These are phyloP conservation scores for Glebionis coronaria DNA, from an alignment of 129 eudicot genomes.

Conservation along the genomic window DNA sequence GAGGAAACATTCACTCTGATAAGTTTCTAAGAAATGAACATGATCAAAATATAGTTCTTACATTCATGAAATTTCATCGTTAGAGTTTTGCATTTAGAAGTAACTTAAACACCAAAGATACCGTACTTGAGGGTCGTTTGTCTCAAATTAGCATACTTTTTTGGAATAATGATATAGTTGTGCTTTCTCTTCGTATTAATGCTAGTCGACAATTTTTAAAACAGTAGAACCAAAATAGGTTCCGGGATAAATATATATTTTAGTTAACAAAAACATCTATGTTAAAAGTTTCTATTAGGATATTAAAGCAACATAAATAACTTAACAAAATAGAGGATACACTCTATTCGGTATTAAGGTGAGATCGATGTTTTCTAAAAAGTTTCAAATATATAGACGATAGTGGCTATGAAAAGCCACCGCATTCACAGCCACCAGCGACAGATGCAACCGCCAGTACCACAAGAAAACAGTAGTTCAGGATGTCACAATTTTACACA, in stretches of 20 bases:
- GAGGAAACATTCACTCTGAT: constrained; percentile 23
- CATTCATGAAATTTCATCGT: neutral
- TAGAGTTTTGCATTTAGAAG: neutral
- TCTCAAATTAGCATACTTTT: constrained; percentile 48
- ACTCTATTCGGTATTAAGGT: too few species aligned
- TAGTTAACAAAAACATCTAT: constrained; percentile 33
- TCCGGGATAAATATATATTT: constrained; percentile 22
- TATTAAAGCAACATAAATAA: too few species aligned
- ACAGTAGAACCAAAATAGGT: constrained; percentile 37
- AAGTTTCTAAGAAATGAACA: constrained; percentile 42
- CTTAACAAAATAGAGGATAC: constrained; percentile 37
- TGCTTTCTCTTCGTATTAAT: constrained; percentile 38
- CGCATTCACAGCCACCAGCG: too few species aligned
- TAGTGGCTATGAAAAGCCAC: too few species aligned
- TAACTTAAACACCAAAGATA: neutral
- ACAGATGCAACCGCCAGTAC: too few species aligned
- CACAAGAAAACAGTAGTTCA: too few species aligned
- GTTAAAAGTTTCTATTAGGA: neutral
- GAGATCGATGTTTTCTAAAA: too few species aligned
- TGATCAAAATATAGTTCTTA: constrained; percentile 17
- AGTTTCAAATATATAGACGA: too few species aligned
- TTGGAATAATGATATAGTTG: constrained; percentile 47
- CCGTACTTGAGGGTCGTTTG: neutral
- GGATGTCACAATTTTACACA: too few species aligned
- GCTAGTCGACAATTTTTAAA: constrained; percentile 41